Evolutionary conservation across 495 filamentous ascomycete genomes (phyloP).

Genomic region (Aspergillus indologenus): DNA sequence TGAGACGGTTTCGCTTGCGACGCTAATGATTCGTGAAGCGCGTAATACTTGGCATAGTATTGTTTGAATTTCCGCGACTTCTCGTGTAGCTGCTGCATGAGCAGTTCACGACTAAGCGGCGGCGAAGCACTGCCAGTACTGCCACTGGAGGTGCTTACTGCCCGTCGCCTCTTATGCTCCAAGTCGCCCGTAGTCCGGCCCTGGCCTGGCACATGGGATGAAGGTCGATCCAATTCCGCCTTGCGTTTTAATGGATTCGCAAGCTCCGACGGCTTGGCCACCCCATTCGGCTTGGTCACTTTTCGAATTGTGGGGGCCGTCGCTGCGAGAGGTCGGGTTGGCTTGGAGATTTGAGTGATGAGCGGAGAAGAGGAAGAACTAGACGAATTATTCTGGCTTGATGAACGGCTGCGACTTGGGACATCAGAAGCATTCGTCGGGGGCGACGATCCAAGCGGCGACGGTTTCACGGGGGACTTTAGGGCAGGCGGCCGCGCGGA

Average conservation of each 20-base stretch:
- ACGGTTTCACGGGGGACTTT: conserved; percentile 65
- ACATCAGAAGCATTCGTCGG: conserved; percentile 71
- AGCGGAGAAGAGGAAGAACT: conserved; percentile 46
- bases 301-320: conserved; percentile 17
- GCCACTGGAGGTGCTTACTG: conserved; percentile 44
- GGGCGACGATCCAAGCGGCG: conserved; percentile 70
- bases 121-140: conserved; percentile 49
- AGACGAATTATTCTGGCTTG: conserved; percentile 43
- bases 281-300: conserved; percentile 27
- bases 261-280: conserved; percentile 23
- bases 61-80: conserved; percentile 61
- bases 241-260: conserved; percentile 49
- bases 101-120: conserved; percentile 41
- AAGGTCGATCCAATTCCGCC: conserved; percentile 35
- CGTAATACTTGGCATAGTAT: conserved; percentile 60
- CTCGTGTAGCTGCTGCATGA: conserved; percentile 41
- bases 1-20: conserved; percentile 48
- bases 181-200: conserved; percentile 34
- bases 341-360: conserved; percentile 37
- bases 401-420: conserved; percentile 40
- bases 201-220: conserved; percentile 18
- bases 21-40: conserved; percentile 58
- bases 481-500: conserved; percentile 39
- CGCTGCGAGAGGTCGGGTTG: conserved; percentile 20
- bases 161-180: conserved; percentile 46